Conservation (phyloP, 179 eudicot species). For the Drosera spatulata region DNA sequence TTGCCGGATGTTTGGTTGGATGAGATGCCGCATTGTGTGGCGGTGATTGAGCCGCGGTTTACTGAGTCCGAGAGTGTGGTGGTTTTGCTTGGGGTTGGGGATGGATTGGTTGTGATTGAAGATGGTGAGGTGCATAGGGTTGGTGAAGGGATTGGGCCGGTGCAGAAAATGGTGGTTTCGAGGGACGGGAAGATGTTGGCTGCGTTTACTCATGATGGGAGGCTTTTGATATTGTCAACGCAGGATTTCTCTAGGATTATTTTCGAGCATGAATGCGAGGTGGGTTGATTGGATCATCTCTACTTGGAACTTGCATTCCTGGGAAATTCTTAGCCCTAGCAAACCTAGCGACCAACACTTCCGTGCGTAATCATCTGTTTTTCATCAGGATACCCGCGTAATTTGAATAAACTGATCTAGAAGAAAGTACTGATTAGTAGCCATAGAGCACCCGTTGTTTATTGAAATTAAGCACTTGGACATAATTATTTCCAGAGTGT, state of each 20-base stretch:
- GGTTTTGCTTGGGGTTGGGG: constrained; percentile 66
- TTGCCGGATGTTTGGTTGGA: constrained; percentile 64
- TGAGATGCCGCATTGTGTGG: constrained; percentile 70
- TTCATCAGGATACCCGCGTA: too few species aligned
- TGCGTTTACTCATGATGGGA: constrained; percentile 89
- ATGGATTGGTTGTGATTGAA: constrained; percentile 71
- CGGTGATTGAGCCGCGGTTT: constrained; percentile 90
- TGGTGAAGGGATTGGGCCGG: constrained; percentile 70
- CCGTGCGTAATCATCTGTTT: too few species aligned
- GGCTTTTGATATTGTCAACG: constrained; percentile 67
- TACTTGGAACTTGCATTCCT: background rate
- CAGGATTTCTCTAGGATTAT: constrained; percentile 58
- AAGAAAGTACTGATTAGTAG: too few species aligned
- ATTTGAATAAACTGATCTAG: too few species aligned
- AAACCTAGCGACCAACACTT: too few species aligned
- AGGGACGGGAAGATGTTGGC: constrained; percentile 79
- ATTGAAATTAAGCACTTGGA: too few species aligned
- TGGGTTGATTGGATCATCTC: constrained; percentile 13
- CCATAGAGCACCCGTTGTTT: too few species aligned
- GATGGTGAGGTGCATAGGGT: constrained; percentile 83
- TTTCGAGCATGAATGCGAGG: constrained; percentile 86
- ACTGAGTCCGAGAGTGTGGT: constrained; percentile 97
- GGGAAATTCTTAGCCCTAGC: too few species aligned
- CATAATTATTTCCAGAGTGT: too few species aligned
- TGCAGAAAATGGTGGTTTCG: constrained; percentile 85